Base-by-base conservation (phyloP, 768 basidiomycete species). In the Termitomyces sp. region DNA sequence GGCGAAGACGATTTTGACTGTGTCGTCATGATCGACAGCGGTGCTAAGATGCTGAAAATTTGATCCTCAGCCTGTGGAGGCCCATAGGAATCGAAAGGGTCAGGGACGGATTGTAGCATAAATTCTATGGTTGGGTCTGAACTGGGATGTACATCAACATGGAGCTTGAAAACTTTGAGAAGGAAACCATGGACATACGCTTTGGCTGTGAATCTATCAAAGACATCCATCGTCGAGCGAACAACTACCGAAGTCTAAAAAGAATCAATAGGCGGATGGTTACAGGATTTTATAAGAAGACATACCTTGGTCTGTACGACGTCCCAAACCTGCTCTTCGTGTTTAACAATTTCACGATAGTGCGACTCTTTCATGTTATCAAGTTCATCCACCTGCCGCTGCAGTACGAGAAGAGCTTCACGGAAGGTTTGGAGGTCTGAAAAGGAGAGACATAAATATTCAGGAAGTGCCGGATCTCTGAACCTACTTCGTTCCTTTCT, bases 311-410 rank as follows among this genome's bases (percentile, higher is more conserved):
- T 83, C 68, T 95, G 86, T 6, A 96, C 92, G 14, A 85, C 83
- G 64, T 94, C 86, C 95, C 95, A 98, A n/a, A 93, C 88, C 70
- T 96, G 87, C 63, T 95, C 92, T 72, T 97, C 94, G 63, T 94
- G 94, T 58, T 92, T 90, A 51, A 94, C 74, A 54, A 96, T 93
- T 64, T 93, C 87, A 61, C 87, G 82, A 66, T 98, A 95, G 72
- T 98, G 93, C 7, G 81, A 78, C 8, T 76, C 82, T 67, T 95
- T 96, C 56, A 98, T 75, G 54, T 84, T 84, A 71, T 98, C 94
- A 2, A 97, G 76, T 58, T 94, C 94, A 64, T 96, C 92, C 0
- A 98, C 93, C 70, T 96, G 93, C 41, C 85, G 78, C 64, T 96
- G 94, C 43, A 96, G 74, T 14, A 92, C 78, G 28, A 82, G 70